Conservation (phyloP, 495 filamentous ascomycete genomes). For the Podospora anserina region DNA sequence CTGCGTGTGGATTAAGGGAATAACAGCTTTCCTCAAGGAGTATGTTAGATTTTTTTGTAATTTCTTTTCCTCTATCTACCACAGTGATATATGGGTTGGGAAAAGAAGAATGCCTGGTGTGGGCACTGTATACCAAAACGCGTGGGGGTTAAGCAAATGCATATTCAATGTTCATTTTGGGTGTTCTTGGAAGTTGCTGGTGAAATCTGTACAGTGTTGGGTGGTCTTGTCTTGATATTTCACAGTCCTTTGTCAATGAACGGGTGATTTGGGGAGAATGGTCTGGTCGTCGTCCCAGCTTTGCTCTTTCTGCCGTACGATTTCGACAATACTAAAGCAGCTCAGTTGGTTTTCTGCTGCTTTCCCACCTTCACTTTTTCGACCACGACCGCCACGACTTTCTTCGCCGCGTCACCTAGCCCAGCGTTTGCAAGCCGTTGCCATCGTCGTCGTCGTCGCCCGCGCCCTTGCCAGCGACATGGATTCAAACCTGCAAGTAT, state of each 20-base stretch:
- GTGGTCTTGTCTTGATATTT: neutral
- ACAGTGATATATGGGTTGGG: slow-evolving; percentile 17
- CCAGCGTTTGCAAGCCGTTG: neutral
- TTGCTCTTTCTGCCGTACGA: neutral
- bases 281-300: neutral
- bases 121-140: slow-evolving; percentile 29
- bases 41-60: slow-evolving; percentile 20
- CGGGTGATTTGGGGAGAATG: neutral
- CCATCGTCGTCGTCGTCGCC: neutral
- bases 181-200: neutral
- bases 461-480: neutral
- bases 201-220: neutral
- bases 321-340: neutral
- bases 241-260: neutral
- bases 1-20: slow-evolving; percentile 72
- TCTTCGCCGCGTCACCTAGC: neutral
- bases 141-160: slow-evolving; percentile 11
- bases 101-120: slow-evolving; percentile 17
- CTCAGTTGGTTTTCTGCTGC: neutral
- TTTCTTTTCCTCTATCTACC: slow-evolving; percentile 19
- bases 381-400: neutral
- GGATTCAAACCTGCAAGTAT: neutral
- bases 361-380: neutral
- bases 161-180: neutral
- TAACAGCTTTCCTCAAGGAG: slow-evolving; percentile 20